These are phyloP conservation scores for Myriosclerotinia duriaeana DNA, from an alignment of 2,329 filamentous ascomycete species.

Conservation along the genomic window DNA sequence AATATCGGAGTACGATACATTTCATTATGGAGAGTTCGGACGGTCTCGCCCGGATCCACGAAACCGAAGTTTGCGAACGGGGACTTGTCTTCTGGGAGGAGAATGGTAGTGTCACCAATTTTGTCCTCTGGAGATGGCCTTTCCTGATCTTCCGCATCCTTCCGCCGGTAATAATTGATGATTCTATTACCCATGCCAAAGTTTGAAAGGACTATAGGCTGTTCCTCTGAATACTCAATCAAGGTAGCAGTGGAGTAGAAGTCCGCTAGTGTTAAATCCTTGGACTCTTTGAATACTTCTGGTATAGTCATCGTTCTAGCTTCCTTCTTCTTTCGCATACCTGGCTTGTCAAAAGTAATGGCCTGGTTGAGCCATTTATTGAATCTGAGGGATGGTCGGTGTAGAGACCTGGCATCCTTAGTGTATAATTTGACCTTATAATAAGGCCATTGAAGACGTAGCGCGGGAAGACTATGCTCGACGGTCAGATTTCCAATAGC, in stretches of 20 bases:
- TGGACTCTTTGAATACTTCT: slow-evolving; percentile 75
- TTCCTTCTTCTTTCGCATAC: slow-evolving; percentile 74
- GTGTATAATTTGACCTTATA: slow-evolving; percentile 81
- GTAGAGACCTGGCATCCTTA: slow-evolving; percentile 76
- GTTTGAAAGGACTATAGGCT: slow-evolving; percentile 87
- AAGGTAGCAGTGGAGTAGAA: slow-evolving; percentile 79
- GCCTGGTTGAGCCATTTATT: slow-evolving; percentile 64
- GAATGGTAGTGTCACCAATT: slow-evolving; percentile 82
- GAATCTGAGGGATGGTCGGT: slow-evolving; percentile 76
- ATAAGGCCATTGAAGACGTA: slow-evolving; percentile 92
- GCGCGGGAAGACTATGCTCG: slow-evolving; percentile 88
- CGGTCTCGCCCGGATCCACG: slow-evolving; percentile 85
- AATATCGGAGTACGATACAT: slow-evolving; percentile 96
- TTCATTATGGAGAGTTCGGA: slow-evolving; percentile 87
- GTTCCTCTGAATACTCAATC: slow-evolving; percentile 94
- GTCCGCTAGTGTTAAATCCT: slow-evolving; percentile 81
- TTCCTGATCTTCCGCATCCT: slow-evolving; percentile 59
- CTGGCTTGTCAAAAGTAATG: slow-evolving; percentile 72
- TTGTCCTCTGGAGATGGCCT: slow-evolving; percentile 54
- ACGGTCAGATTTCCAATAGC: slow-evolving; percentile 89
- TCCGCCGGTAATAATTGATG: slow-evolving; percentile 94
- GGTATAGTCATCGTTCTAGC: slow-evolving; percentile 76
- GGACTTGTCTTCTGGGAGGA: slow-evolving; percentile 91
- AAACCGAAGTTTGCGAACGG: slow-evolving; percentile 94
- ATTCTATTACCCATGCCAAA: slow-evolving; percentile 96